Evolutionary conservation across 345 rosid species (phyloP), one percentile per base, ranked within the genome.

Genomic region (Salix viminalis): DNA sequence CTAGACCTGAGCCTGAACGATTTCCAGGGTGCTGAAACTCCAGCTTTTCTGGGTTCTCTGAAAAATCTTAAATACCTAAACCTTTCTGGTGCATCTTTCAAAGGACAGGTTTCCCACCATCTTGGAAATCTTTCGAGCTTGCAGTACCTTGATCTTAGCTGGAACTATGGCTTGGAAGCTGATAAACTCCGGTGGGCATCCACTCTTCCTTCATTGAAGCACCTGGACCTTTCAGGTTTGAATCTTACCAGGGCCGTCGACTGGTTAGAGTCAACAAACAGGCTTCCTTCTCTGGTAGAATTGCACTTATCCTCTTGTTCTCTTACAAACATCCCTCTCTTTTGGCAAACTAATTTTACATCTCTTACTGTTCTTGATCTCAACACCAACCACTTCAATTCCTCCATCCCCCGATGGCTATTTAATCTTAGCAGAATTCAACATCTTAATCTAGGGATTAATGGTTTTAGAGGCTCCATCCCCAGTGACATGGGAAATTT

Each of bases 381-480:
- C 15, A 66, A 76, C 74, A 30, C 41, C 67, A 82, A 71, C 70
- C 21, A 70, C 24, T 78, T 84, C 82, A 72, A 70, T 58, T 56
- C 79, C 46, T 32, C 62, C 37, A 56, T 83, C 1, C 78, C 83
- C 71, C 8, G n/a, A 32, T 79, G 78, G 83, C 61, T 70, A 19
- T 76, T 74, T 67, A 83, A 76, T 13, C 58, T 80, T 18, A 83
- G 56, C 28, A 60, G 58, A 41, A 77, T 83, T 70, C 13, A 37
- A 15, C 1, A 14, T 28, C 76, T 70, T 28, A 30, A 65, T 46
- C 76, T 83, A n/a, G 48, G 62, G 32, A 34, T 14, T 34, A 75
- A 68, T 65, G 5, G 12, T 30, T 65, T 83, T 18, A 70, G n/a
- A 41, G 86, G 81, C 30, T 37, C 69, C 41, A 30, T 83, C 8